These are phyloP conservation scores for Arthrobotrys iridis DNA, from an alignment of 2,329 filamentous ascomycete species.

Conservation along the genomic window DNA sequence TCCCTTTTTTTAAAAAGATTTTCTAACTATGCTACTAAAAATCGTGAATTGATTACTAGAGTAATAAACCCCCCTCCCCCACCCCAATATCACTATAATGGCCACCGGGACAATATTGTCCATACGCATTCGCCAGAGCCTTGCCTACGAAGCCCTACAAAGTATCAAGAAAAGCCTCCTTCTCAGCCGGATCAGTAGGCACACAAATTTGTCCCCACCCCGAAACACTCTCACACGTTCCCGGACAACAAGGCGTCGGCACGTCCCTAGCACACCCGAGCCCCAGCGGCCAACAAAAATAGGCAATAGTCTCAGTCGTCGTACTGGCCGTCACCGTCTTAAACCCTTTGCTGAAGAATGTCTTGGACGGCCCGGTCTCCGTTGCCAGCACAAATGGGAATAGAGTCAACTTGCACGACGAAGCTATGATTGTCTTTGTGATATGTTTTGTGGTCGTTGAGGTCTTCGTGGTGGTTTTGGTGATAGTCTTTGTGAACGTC, in stretches of 20 bases:
- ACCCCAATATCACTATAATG: too few species aligned
- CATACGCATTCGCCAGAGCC: too few species aligned
- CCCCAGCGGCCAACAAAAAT: constrained; percentile 29
- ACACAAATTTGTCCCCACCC: constrained; percentile 8
- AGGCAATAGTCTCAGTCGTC: constrained; percentile 34
- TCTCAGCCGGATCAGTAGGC: constrained; percentile 26
- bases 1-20: too few species aligned
- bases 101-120: too few species aligned
- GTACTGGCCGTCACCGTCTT: constrained; percentile 29
- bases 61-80: too few species aligned
- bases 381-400: constrained; percentile 13
- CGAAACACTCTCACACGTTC: background rate
- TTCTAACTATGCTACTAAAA: too few species aligned
- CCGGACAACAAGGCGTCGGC: constrained; percentile 48
- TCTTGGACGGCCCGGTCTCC: background rate
- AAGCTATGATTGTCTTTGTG: background rate
- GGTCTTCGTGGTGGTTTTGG: background rate
- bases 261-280: constrained; percentile 25
- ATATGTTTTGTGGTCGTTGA: background rate
- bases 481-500: constrained; percentile 2
- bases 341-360: constrained; percentile 12
- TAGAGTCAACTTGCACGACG: background rate
- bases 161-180: background rate
- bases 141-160: too few species aligned
- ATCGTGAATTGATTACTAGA: too few species aligned